phyloP scores from a whole-genome alignment of 495 filamentous ascomycete genomes.

The Letharia lupina region DNA sequence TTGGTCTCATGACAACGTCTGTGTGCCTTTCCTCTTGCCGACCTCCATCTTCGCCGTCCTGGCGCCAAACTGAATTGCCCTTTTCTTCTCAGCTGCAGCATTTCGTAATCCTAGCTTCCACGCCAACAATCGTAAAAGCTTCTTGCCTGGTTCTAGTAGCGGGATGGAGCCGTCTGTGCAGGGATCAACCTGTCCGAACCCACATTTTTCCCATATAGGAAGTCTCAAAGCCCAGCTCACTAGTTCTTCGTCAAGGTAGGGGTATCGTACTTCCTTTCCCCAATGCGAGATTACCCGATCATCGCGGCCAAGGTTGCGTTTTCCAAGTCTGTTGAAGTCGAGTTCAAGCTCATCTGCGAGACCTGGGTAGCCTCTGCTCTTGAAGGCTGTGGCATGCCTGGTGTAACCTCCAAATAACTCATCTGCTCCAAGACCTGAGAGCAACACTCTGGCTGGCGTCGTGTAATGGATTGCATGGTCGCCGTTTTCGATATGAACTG shows the following conservation, averaged over 20 bases:
- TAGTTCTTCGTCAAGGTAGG: constrained; percentile 81
- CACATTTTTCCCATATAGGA: constrained; percentile 79
- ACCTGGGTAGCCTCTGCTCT: constrained; percentile 53
- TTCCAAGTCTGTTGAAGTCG: constrained; percentile 78
- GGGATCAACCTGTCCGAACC: constrained; percentile 28
- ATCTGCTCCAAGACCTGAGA: constrained; percentile 92
- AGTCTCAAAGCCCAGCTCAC: constrained; percentile 67
- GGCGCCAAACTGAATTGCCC: constrained; percentile 84
- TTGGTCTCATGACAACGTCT: constrained; percentile 35
- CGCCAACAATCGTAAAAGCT: constrained; percentile 70
- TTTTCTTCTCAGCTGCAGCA: constrained; percentile 80
- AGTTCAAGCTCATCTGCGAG: constrained; percentile 78
- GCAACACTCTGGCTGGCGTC: constrained; percentile 69
- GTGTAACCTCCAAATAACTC: constrained; percentile 93
- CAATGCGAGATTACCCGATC: constrained; percentile 85
- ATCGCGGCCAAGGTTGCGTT: constrained; percentile 88
- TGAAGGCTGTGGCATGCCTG: constrained; percentile 71
- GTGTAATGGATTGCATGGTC: constrained; percentile 39
- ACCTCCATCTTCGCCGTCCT: constrained; percentile 78
- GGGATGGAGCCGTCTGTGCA: constrained; percentile 29
- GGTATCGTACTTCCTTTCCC: constrained; percentile 86
- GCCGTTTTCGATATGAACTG: constrained; percentile 25
- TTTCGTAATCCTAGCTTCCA: constrained; percentile 58
- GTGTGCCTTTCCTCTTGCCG: constrained; percentile 64
- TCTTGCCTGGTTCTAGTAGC: constrained; percentile 67